A percentile compares a stretch with the other conserved stretches of the same genome.
These are phyloP conservation scores for Hypholoma fasciculare DNA, from an alignment of 768 basidiomycete genomes.

Conservation along the genomic window DNA sequence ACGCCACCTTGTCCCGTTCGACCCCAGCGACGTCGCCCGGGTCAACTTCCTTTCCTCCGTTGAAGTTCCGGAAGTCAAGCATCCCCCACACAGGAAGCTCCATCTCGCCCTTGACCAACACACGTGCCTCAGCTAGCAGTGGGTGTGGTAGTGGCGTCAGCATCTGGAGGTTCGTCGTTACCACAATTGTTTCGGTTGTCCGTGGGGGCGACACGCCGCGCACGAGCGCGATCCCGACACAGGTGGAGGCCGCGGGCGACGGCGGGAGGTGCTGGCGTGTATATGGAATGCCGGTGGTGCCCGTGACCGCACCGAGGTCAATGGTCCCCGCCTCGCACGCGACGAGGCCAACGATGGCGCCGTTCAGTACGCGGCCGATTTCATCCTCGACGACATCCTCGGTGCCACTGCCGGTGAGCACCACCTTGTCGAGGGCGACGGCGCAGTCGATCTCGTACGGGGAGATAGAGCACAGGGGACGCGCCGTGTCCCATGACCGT, in stretches of 20 bases:
- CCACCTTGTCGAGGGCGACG: constrained; percentile 58
- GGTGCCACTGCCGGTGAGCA: constrained; percentile 69
- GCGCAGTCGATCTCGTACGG: constrained; percentile 74
- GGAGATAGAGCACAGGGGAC: constrained; percentile 64
- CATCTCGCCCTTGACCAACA: constrained; percentile 84
- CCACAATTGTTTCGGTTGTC: not conserved
- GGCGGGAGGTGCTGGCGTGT: constrained; percentile 55
- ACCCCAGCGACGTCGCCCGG: constrained; percentile 42
- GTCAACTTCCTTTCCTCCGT: constrained; percentile 15
- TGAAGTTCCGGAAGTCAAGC: constrained; percentile 61
- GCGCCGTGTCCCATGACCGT: constrained; percentile 60
- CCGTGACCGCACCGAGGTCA: constrained; percentile 22
- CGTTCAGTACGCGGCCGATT: constrained; percentile 71
- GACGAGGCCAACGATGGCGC: constrained; percentile 78
- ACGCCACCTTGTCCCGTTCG: constrained; percentile 64
- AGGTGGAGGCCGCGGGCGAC: constrained; percentile 57
- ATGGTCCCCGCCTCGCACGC: constrained; percentile 44
- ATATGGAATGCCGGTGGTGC: constrained; percentile 47
- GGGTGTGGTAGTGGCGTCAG: constrained; percentile 70
- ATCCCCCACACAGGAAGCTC: constrained; percentile 88
- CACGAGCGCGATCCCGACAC: constrained; percentile 78
- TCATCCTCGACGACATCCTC: constrained; percentile 81
- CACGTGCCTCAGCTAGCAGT: constrained; percentile 40
- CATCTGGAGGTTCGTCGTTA: constrained; percentile 58
- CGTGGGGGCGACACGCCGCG: constrained; percentile 43